Evolutionary conservation across 2,329 filamentous ascomycete species (phyloP).

Genomic region (Alternaria triticina): DNA sequence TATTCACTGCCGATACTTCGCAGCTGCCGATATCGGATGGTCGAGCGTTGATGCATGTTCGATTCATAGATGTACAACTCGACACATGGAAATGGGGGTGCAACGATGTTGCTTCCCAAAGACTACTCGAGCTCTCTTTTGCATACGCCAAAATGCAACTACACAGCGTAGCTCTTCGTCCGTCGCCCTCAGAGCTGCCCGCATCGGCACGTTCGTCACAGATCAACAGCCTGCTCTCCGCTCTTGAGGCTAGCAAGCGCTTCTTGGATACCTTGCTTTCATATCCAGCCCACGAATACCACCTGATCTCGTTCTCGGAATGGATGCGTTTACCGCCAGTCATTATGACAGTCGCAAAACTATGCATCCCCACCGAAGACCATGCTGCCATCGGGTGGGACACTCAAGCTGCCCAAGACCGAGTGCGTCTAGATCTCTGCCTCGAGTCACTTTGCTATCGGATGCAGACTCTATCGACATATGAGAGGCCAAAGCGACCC

Average conservation of each 20-base stretch:
- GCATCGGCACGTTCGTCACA: slow-evolving; percentile 15
- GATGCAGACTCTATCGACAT: slow-evolving; percentile 38
- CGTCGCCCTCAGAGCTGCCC: slow-evolving; percentile 1
- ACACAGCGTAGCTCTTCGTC: slow-evolving; percentile 35
- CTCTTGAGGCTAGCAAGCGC: slow-evolving; percentile 68
- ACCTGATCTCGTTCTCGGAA: slow-evolving; percentile 40
- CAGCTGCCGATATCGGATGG: slow-evolving; percentile 35
- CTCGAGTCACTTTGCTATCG: slow-evolving; percentile 44
- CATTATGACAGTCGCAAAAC: slow-evolving; percentile 35
- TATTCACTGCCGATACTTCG: slow-evolving; percentile 28
- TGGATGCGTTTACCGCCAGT: slow-evolving; percentile 43
- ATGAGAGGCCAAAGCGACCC: slow-evolving; percentile 28
- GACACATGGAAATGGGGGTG: slow-evolving; percentile 31
- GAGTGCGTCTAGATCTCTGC: slow-evolving; percentile 39
- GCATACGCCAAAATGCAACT: slow-evolving; percentile 37
- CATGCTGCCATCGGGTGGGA: slow-evolving; percentile 38
- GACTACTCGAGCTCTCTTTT: slow-evolving; percentile 35
- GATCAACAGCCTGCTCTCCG: slow-evolving; percentile 31
- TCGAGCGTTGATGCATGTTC: slow-evolving; percentile 37
- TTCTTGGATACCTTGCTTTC: slow-evolving; percentile 73
- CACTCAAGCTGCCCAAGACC: slow-evolving; percentile 38
- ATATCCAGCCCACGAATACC: slow-evolving; percentile 65
- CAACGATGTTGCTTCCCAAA: slow-evolving; percentile 16
- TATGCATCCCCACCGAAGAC: slow-evolving; percentile 37
- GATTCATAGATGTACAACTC: slow-evolving; percentile 36